Conservation (phyloP, 495 filamentous ascomycete species). For the Aspergillus kassunensis region DNA sequence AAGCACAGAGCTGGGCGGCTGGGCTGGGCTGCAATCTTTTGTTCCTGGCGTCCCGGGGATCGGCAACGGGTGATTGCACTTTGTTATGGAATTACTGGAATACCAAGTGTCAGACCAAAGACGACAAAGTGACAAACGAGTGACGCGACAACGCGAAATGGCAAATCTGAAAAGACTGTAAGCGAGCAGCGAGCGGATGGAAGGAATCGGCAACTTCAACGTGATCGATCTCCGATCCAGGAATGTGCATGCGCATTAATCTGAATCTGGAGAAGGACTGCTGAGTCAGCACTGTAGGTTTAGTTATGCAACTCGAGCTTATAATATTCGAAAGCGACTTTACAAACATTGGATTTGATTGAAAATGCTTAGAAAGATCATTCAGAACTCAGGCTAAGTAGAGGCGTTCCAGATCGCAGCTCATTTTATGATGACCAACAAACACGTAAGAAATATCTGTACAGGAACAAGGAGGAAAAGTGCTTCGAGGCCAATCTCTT, state of each 20-base stretch:
- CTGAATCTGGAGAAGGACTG: neutral
- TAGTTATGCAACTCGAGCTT: too few species aligned
- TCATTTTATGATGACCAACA: neutral
- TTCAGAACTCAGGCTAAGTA: neutral
- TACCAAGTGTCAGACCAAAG: too few species aligned
- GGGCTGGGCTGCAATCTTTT: neutral
- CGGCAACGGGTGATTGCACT: neutral
- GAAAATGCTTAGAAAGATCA: neutral
- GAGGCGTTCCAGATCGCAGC: neutral
- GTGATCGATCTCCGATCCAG: neutral
- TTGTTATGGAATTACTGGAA: neutral
- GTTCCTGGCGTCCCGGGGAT: neutral
- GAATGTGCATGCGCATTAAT: neutral
- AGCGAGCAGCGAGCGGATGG: neutral
- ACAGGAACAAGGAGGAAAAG: constrained; percentile 7
- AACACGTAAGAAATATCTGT: constrained; percentile 7
- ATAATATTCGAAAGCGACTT: too few species aligned
- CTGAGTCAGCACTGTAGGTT: neutral
- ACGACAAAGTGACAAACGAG: constrained; percentile 2
- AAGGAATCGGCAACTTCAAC: neutral
- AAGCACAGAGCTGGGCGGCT: too few species aligned
- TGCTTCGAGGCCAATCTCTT: constrained; percentile 23
- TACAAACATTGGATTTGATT: too few species aligned
- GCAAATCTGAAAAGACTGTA: neutral
- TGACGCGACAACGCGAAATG: neutral